phyloP scores from a whole-genome alignment of 208 protist species.

The Acanthamoeba divionensis region DNA sequence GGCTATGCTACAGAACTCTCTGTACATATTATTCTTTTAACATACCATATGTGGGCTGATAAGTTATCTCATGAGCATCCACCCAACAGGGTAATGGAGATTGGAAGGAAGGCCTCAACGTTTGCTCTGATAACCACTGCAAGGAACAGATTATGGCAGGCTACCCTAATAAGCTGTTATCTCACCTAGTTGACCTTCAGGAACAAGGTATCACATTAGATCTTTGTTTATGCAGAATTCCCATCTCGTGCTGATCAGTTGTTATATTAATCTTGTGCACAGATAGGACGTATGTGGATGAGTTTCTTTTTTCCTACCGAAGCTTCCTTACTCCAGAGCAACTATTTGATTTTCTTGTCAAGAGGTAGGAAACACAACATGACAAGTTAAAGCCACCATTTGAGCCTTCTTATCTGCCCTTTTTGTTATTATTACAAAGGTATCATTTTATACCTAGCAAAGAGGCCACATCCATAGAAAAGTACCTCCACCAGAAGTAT shows the following conservation, averaged over 20 bases:
- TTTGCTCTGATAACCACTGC: not conserved
- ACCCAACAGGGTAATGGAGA: not conserved
- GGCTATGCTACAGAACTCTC: too few relatives aligned
- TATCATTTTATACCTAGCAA: not conserved
- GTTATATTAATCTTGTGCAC: not conserved
- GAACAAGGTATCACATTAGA: not conserved
- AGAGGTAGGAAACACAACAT: not conserved
- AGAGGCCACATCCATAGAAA: not conserved
- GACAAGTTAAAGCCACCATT: too few relatives aligned
- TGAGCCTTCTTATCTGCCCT: too few relatives aligned
- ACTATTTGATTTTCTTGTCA: not conserved
- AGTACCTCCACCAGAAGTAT: not conserved
- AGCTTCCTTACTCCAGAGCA: not conserved
- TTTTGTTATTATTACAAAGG: not conserved
- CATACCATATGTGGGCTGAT: too few relatives aligned
- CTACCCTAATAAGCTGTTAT: not conserved
- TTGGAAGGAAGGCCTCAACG: not conserved
- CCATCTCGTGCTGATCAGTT: not conserved
- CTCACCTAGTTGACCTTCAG: not conserved
- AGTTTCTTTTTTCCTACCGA: not conserved
- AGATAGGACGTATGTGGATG: not conserved
- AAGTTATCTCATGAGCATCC: too few relatives aligned
- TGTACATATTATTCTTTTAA: too few relatives aligned
- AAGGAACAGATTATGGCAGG: slow-evolving; percentile 27
- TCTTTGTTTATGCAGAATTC: not conserved